phyloP scores from a whole-genome alignment of 2,329 filamentous ascomycete species.

The Fusarium virguliforme region DNA sequence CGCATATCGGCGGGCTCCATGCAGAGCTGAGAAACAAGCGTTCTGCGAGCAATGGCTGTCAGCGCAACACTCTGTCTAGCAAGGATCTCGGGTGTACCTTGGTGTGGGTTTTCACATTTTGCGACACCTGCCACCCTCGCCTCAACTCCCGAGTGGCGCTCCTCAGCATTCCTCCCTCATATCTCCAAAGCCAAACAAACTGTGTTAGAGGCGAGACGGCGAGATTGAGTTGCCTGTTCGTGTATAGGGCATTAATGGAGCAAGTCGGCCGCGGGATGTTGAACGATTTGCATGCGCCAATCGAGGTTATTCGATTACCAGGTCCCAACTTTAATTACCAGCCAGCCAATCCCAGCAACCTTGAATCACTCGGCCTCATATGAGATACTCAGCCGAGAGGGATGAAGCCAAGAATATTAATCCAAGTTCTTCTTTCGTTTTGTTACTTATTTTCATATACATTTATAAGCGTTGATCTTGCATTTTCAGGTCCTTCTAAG shows the following conservation, averaged over 20 bases:
- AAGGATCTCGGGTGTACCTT: slow-evolving; percentile 41
- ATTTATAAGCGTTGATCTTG: neutral
- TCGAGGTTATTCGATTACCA: slow-evolving; percentile 41
- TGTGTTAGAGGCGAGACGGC: neutral
- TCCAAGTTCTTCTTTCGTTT: neutral
- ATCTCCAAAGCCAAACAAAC: slow-evolving; percentile 35
- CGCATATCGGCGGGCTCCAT: slow-evolving; percentile 21
- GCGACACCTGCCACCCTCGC: slow-evolving; percentile 50
- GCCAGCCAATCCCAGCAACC: slow-evolving; percentile 27
- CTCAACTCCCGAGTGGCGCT: slow-evolving; percentile 54
- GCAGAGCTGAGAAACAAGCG: slow-evolving; percentile 6
- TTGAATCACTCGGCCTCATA: neutral
- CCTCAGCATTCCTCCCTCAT: slow-evolving; percentile 59
- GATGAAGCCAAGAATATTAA: neutral
- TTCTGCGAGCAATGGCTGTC: slow-evolving; percentile 32
- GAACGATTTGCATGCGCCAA: slow-evolving; percentile 49
- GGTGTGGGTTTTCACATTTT: slow-evolving; percentile 41
- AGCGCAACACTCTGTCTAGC: slow-evolving; percentile 16
- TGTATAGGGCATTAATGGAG: neutral
- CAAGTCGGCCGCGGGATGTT: neutral
- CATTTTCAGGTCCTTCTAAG: neutral
- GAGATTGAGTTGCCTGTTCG: slow-evolving; percentile 1
- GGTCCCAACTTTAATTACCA: slow-evolving; percentile 16
- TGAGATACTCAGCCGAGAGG: slow-evolving; percentile 4
- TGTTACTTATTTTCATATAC: neutral